A percentile compares a stretch with the other conserved stretches of the same genome.
These are phyloP conservation scores for Phytophthora cryptogea DNA, from an alignment of 352 stramenopile species.

Conservation along the genomic window DNA sequence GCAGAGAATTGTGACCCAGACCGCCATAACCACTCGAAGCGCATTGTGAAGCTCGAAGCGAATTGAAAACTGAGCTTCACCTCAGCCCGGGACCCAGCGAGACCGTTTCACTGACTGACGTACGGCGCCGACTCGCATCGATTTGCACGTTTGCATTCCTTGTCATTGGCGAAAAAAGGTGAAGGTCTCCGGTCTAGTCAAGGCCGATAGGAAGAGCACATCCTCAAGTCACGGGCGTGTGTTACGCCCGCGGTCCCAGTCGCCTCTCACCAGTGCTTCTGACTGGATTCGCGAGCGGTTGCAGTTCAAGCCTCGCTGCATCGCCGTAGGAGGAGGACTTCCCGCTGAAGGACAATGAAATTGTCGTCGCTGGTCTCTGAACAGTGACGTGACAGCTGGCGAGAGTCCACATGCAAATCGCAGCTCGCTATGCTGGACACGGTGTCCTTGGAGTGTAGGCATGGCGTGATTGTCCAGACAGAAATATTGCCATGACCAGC, in stretches of 20 bases:
- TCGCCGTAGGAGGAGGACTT: too few relatives aligned
- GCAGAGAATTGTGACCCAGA: conserved; percentile 26
- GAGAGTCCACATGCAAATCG: too few relatives aligned
- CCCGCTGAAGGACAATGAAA: too few relatives aligned
- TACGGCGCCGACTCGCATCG: conserved; percentile 10
- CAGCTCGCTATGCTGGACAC: too few relatives aligned
- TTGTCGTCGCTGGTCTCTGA: too few relatives aligned
- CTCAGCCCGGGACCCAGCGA: background rate
- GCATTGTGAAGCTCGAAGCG: conserved; percentile 6
- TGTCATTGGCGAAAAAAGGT: conserved; percentile 10
- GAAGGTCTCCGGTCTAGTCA: conserved; percentile 16
- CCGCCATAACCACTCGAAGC: conserved; percentile 2
- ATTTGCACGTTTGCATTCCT: conserved; percentile 3
- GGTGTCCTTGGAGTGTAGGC: too few relatives aligned
- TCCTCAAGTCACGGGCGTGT: conserved; percentile 12
- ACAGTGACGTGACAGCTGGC: too few relatives aligned
- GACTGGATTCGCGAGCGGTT: background rate
- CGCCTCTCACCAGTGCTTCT: background rate
- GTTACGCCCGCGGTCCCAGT: conserved; percentile 2
- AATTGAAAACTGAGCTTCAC: conserved; percentile 14
- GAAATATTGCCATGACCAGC: too few relatives aligned
- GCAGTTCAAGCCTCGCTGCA: background rate
- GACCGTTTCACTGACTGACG: conserved; percentile 20
- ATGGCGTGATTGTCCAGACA: too few relatives aligned
- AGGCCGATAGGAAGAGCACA: conserved; percentile 23